Base-by-base conservation (phyloP, 768 basidiomycete species). In the Fomitopsis pulvina region DNA sequence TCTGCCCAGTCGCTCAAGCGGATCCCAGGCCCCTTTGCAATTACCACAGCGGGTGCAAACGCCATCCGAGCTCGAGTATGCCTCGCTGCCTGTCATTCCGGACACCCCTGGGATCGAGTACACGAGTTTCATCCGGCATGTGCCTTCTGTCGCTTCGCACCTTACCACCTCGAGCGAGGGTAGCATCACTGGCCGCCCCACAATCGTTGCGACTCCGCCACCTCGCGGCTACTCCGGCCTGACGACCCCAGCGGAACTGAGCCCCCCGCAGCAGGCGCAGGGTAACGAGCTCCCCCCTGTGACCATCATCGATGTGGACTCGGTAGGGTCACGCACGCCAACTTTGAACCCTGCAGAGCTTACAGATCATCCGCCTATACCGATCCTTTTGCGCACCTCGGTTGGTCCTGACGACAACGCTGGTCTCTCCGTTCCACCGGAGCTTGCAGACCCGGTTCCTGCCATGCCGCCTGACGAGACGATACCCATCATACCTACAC, bases 21-120 rank as follows among this genome's bases (percentile, higher is more conserved):
- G 29, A 18, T 20, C 44, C 24, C 43, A 45, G 37, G 42, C 14
- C 47, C 43, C 12, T 3, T 25, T n/a, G 24, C 48, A 29, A 4
- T 47, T 34, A 18, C 50, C 24, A 2, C 48, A 34, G 3, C 50
- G 47, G 2, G 39, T 50, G 4, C 57, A 54, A 18, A 52, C 60
- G 2, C 59, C 62, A 3, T 60, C 60, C 21, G 63, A 64, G 30
- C 58, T 64, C 4, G 59, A 60, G 28, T 64, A 64, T 42, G 44
- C 53, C n/a, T 22, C 58, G 6, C 28, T 57, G 2, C 63, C 63
- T 30, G 49, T 46, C 27, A 59, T 62, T 16, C 57, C 60, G 11
- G 55, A 61, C 37, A 49, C 46, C 32, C 55, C 55, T 16, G 29
- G 47, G 8, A 41, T 47, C 20, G 28, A 41, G 6, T 49, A 48